Evolutionary conservation across 164 flowering plant species (phyloP).

Genomic region (Dillenia turbinata): DNA sequence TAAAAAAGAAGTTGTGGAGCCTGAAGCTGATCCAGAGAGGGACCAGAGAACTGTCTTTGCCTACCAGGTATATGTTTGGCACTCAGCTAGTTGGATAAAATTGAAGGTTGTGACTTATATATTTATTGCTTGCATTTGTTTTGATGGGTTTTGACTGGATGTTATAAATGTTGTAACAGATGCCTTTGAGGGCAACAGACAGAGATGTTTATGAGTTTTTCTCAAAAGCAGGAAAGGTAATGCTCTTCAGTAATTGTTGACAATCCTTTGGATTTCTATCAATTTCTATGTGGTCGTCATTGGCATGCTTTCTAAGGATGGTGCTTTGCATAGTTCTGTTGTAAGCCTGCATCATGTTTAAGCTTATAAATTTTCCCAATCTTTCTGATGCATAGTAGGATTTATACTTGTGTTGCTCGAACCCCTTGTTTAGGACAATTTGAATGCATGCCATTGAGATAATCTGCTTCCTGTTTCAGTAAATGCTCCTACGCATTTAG

Average conservation of each 20-base stretch:
- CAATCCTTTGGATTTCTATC: background rate
- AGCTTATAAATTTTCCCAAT: conserved; percentile 10
- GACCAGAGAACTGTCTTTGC: conserved; percentile 99
- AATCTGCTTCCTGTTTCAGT: conserved; percentile 40
- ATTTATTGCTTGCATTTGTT: background rate
- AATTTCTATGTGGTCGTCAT: conserved; percentile 9
- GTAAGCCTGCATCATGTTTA: conserved; percentile 7
- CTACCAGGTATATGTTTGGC: conserved; percentile 63
- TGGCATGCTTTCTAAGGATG: conserved; percentile 7
- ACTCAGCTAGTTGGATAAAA: background rate
- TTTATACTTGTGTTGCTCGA: conserved; percentile 17
- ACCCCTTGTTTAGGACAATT: conserved; percentile 14
- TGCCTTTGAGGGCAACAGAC: conserved; percentile 91
- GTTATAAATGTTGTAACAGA: conserved; percentile 36
- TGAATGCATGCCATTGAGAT: conserved; percentile 30
- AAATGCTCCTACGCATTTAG: conserved; percentile 29
- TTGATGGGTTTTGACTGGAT: background rate
- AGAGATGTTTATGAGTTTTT: conserved; percentile 91
- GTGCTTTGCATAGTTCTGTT: background rate
- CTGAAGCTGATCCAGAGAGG: conserved; percentile 98
- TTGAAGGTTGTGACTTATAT: background rate
- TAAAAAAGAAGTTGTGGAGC: conserved; percentile 76
- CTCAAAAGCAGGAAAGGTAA: conserved; percentile 97
- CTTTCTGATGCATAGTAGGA: conserved; percentile 9
- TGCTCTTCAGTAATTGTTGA: background rate